phyloP scores from a whole-genome alignment of 2,329 filamentous ascomycete genomes.

The Phyllosticta citriasiana region DNA sequence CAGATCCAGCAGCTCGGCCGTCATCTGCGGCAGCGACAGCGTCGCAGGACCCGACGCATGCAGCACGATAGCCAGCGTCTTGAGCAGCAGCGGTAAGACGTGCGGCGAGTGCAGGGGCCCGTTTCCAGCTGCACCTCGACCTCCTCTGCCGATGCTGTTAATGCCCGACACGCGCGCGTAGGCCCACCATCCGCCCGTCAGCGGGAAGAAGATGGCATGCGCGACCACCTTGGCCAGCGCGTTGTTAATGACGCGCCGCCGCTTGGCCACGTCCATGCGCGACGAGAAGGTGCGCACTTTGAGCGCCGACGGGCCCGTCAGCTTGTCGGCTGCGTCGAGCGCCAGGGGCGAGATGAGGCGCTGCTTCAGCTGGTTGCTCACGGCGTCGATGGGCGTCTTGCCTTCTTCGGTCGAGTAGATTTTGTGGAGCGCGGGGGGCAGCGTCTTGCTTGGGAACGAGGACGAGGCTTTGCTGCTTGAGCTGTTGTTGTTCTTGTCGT shows the following conservation, averaged over 20 bases:
- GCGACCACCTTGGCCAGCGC: constrained; percentile 67
- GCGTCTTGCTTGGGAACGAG: constrained; percentile 69
- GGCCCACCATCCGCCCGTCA: constrained; percentile 70
- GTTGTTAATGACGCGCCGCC: constrained; percentile 54
- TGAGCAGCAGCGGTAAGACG: constrained; percentile 69
- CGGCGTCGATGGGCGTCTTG: constrained; percentile 52
- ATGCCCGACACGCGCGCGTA: constrained; percentile 41
- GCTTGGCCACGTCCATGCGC: constrained; percentile 56
- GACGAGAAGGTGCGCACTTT: constrained; percentile 87
- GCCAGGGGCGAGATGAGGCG: constrained; percentile 74
- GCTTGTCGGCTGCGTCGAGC: constrained; percentile 66
- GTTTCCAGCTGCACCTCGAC: constrained; percentile 11
- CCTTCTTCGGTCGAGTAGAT: constrained; percentile 46
- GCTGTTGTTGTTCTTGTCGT: constrained; percentile 33
- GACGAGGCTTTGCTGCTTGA: constrained; percentile 18
- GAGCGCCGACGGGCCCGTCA: constrained; percentile 69
- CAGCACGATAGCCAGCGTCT: constrained; percentile 74
- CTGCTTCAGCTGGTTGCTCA: constrained; percentile 58
- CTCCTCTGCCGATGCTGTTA: constrained; percentile 1
- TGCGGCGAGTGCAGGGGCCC: constrained; percentile 61
- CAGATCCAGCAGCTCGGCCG: constrained; percentile 74
- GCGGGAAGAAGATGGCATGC: constrained; percentile 73
- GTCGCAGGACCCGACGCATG: constrained; percentile 76
- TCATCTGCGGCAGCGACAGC: constrained; percentile 66
- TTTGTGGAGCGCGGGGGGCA: constrained; percentile 64